These are phyloP conservation scores for Sophora flavescens DNA, from an alignment of 306 rosid genomes.

Conservation along the genomic window DNA sequence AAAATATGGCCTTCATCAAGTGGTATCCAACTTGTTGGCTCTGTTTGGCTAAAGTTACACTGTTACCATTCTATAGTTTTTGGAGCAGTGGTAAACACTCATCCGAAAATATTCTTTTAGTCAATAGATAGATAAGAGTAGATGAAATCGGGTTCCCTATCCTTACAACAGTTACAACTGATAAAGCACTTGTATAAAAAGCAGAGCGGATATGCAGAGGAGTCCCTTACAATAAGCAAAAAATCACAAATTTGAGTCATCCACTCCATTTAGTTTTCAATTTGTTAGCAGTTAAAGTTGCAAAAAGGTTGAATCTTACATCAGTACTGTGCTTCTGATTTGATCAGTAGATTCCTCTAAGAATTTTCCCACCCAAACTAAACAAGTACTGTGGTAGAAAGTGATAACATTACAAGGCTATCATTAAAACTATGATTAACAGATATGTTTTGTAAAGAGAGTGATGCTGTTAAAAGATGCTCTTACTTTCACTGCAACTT, in stretches of 20 bases:
- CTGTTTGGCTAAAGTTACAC: background rate
- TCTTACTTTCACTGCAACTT: conserved; percentile 62
- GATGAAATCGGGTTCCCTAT: conserved; percentile 38
- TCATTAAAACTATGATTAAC: conserved; percentile 92
- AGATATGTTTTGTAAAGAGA: conserved; percentile 59
- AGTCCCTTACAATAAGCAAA: conserved; percentile 19
- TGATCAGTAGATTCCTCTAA: conserved; percentile 57
- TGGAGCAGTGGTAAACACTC: background rate
- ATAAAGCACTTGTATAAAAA: conserved; percentile 45
- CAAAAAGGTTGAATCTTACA: conserved; percentile 48
- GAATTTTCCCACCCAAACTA: conserved; percentile 40
- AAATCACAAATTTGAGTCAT: conserved; percentile 26
- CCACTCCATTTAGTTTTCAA: conserved; percentile 32
- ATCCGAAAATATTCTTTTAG: background rate
- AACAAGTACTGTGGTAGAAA: conserved; percentile 55
- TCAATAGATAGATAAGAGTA: conserved; percentile 20
- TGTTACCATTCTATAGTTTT: background rate
- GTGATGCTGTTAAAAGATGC: conserved; percentile 67
- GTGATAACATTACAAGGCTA: conserved; percentile 65
- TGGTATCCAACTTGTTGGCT: background rate
- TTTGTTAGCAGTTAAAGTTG: conserved; percentile 32
- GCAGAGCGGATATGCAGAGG: conserved; percentile 44
- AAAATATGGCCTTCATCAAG: too few species aligned
- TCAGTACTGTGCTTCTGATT: conserved; percentile 40
- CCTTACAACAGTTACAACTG: conserved; percentile 43